Base-by-base conservation (phyloP, 345 rosid genomes). In the Dipteronia dyeriana region DNA sequence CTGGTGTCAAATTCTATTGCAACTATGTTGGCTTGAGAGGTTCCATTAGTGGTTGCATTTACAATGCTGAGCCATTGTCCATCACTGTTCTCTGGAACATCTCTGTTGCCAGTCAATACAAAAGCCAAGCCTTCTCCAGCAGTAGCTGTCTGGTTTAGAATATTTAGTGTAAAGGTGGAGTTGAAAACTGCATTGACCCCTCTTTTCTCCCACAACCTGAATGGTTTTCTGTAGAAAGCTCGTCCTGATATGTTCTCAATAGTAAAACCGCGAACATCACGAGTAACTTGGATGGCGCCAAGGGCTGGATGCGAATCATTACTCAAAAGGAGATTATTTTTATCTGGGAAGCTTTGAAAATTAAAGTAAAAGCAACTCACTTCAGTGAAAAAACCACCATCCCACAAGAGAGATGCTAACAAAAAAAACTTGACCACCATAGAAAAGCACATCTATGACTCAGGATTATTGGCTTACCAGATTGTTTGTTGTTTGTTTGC, bases 101-200 rank as follows among this genome's bases (percentile, higher is more conserved):
- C 0, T 2, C 0, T 2, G 51, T 80, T 51, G 0, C 66, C 81
- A 9, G 93, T 77, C 66, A 94, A 41, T 53, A 84, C 71, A 73
- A 94, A 94, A 47, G 97, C 92, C 73, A 94, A 53, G 39, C 98
- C 96, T 76, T 94, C 98, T 0, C 96, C 97, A 0, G 92, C 90
- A 0, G 80, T 85, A 68, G 4, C 2, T 2, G 92, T 89, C 51
- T n/a, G 73, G 61, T 75, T 80, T 5, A 0, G 1, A 70, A 90
- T 92, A 41, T 86, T 90, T 19, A 92, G 71, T 0, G 82, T 87
- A 72, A 94, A 94, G 14, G 90, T 86, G 7, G 97, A 79, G 41
- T 77, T 86, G 78, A 94, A 94, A 61, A 83, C 62, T 20, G 93
- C 78, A 3, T 54, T 38, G 39, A 31, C 73, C 57, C 74, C 31